Conservation (phyloP, 176 grass and related monocot genomes). For the Paspalum vaginatum region DNA sequence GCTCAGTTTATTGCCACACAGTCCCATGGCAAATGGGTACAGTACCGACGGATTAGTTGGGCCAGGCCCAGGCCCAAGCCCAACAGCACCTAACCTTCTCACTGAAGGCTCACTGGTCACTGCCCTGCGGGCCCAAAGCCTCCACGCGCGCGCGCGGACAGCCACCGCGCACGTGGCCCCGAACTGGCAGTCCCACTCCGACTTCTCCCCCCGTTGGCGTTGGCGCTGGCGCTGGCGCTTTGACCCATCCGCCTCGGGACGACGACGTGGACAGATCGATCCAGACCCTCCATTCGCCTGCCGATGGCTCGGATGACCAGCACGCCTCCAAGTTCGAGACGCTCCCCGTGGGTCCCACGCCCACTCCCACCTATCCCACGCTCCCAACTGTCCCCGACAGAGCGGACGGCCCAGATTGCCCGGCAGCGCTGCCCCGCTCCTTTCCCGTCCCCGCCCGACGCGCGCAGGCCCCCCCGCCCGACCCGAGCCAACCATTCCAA, state of each 20-base stretch:
- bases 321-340: not conserved
- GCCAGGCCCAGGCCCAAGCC: not conserved
- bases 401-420: conserved; percentile 30
- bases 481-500: not conserved
- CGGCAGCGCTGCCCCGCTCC: not conserved
- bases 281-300: not conserved
- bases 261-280: not conserved
- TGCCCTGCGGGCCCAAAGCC: not conserved
- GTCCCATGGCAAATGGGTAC: no score
- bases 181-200: conserved; percentile 1
- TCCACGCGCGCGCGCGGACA: not conserved
- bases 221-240: no score
- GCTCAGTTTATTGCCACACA: no score
- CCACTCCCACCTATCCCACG: not conserved
- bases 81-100: not conserved
- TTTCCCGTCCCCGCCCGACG: not conserved
- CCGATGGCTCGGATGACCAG: not conserved
- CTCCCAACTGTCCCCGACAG: conserved; percentile 20
- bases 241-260: not conserved
- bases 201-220: not conserved
- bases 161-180: not conserved
- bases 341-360: not conserved
- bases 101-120: not conserved
- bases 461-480: not conserved
- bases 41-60: not conserved